Evolutionary conservation across 495 filamentous ascomycete genomes (phyloP).

Genomic region (Friedmanniomyces simplex): DNA sequence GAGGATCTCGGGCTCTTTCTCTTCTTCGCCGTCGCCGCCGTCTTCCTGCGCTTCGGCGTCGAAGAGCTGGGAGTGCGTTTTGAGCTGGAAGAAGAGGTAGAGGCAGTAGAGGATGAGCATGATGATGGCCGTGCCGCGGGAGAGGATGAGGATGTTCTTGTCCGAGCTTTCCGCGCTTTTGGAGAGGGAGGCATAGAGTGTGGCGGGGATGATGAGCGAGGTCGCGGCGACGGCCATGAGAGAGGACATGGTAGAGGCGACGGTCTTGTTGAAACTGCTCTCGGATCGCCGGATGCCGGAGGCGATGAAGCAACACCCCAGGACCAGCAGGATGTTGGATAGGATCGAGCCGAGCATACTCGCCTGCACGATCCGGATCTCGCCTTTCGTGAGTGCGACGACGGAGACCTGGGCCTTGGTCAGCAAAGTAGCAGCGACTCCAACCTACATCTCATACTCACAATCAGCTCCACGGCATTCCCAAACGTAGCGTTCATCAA

Average conservation of each 20-base stretch:
- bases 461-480: conserved; percentile 97
- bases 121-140: conserved; percentile 83
- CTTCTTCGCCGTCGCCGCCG: conserved; percentile 31
- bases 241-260: conserved; percentile 91
- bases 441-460: no score
- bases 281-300: conserved; percentile 65
- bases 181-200: conserved; percentile 52
- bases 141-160: conserved; percentile 66
- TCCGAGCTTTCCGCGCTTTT: conserved; percentile 32
- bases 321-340: conserved; percentile 87
- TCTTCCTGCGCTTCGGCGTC: conserved; percentile 47
- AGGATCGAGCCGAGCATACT: conserved; percentile 97
- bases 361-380: conserved; percentile 92
- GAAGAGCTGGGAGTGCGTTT: conserved; percentile 70
- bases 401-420: conserved; percentile 34
- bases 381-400: conserved; percentile 69
- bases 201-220: conserved; percentile 86
- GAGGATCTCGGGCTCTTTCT: conserved; percentile 49
- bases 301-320: conserved; percentile 93
- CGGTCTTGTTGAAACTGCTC: conserved; percentile 73
- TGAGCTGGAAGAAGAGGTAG: conserved; percentile 85
- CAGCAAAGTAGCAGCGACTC: neutral
- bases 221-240: conserved; percentile 87
- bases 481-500: conserved; percentile 94
- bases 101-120: conserved; percentile 78